phyloP scores from a whole-genome alignment of 345 rosid genomes.

The Reutealis trisperma region DNA sequence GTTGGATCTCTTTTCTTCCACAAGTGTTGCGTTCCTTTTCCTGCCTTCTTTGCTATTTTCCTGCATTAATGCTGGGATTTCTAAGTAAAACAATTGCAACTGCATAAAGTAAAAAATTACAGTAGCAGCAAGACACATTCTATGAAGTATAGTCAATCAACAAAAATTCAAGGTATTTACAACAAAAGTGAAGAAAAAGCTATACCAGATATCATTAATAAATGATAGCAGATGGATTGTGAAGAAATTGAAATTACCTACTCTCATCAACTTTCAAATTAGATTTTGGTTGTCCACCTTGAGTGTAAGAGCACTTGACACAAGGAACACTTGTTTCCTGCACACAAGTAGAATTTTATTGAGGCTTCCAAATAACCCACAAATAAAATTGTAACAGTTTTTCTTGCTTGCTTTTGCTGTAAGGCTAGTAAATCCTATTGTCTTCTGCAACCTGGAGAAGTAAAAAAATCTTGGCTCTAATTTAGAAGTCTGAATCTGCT shows the following conservation, averaged over 20 bases:
- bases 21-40: conserved; percentile 61
- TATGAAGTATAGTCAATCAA: not conserved
- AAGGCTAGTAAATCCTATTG: not conserved
- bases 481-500: too few relatives aligned
- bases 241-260: conserved; percentile 33
- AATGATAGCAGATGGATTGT: not conserved
- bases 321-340: conserved; percentile 15
- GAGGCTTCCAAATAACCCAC: not conserved
- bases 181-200: not conserved
- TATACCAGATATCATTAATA: not conserved
- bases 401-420: not conserved
- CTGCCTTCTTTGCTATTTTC: conserved; percentile 42
- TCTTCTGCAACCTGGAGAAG: not conserved
- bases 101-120: not conserved
- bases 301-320: conserved; percentile 36
- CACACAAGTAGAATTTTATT: not conserved
- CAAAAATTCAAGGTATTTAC: not conserved
- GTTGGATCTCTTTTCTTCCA: conserved; percentile 83
- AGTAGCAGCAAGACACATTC: not conserved
- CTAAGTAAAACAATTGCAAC: conserved; percentile 14
- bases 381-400: not conserved
- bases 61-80: conserved; percentile 33
- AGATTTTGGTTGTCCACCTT: conserved; percentile 20
- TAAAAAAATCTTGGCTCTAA: too few relatives aligned
- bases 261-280: conserved; percentile 34